Base-by-base conservation (phyloP, 2,329 filamentous ascomycete genomes). In the Tolypocladium paradoxum region DNA sequence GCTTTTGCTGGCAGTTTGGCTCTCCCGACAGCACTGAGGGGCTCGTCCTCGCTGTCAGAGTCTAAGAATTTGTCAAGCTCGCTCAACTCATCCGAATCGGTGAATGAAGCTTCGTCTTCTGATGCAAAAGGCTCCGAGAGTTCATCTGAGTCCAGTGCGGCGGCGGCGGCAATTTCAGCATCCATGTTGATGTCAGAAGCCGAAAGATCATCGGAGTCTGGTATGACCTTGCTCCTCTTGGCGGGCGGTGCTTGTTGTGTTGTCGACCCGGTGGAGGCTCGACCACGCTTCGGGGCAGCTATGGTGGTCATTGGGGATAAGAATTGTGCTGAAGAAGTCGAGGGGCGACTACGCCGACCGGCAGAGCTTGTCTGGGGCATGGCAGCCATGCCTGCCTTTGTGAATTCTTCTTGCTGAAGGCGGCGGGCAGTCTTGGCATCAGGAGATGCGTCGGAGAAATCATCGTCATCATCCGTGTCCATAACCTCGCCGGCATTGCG, bases 401-500 rank as follows among this genome's bases (percentile, higher is more conserved):
- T 47, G 27, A 63, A 62, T 50, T 72, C 68, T 51, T 69, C 66
- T 4, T 62, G 51, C 49, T 73, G 70, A 2, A 71, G 54, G 9
- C 61, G 65, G 24, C 67, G 66, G 40, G 71, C 71, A 29, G 64
- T 57, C 38, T 61, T 54, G 14, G 61, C 66, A 51, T 70, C 64
- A 16, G 58, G 57, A 12, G 60, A 63, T 6, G 56, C 37, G 22
- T 62, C 62, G 2, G 56, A 57, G 46, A 61, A 54, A 33, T 64
- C 64, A 0, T 64, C 64, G 0, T 72, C 69, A 0, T 70, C 68
- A 2, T 72, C 67, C 1, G 68, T 69, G 11, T 74, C 70, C 2
- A 71, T 67, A 64, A 56, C 77, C 67, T 74, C 67, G 3, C 38
- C 52, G 11, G 34, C 71, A 63, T 52, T 70, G 56, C 49, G 73